A percentile compares a stretch with the other conserved stretches of the same genome.
Conservation (phyloP, 2,329 filamentous ascomycete genomes). For the Stemphylium lycopersici region DNA sequence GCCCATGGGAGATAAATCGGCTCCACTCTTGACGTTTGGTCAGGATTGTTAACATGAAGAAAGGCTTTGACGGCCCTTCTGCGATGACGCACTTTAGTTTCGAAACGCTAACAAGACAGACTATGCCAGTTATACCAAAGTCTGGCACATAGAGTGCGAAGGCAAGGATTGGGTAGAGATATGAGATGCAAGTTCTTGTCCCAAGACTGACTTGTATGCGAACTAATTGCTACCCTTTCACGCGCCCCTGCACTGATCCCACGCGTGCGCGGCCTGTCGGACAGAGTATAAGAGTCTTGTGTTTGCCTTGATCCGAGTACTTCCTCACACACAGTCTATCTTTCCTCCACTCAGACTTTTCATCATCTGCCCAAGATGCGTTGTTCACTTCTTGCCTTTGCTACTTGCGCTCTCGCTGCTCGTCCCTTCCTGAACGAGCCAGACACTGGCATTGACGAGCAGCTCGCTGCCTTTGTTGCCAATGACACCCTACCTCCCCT, state of each 20-base stretch:
- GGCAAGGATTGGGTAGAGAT: conserved; percentile 1
- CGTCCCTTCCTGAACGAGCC: conserved; percentile 45
- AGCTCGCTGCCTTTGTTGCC: conserved; percentile 20
- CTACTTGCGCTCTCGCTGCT: conserved; percentile 39
- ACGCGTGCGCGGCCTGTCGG: background rate
- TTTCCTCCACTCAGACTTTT: conserved; percentile 5
- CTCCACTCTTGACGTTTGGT: conserved; percentile 8
- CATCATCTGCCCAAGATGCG: conserved; percentile 26
- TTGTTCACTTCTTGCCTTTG: conserved; percentile 26
- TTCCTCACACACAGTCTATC: background rate
- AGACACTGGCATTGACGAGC: conserved; percentile 44
- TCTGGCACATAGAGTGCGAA: conserved; percentile 5
- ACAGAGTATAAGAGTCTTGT: conserved; percentile 13
- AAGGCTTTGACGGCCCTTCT: conserved; percentile 5
- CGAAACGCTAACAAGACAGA: conserved; percentile 6
- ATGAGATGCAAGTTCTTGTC: background rate
- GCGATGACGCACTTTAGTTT: conserved; percentile 14
- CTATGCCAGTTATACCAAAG: conserved; percentile 2
- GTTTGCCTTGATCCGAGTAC: background rate
- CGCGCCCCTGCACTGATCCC: conserved; percentile 1
- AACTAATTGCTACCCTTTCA: background rate
- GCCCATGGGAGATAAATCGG: conserved; percentile 7
- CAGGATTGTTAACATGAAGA: conserved; percentile 6
- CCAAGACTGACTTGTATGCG: background rate
- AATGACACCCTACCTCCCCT: conserved; percentile 53